These are phyloP conservation scores for Aspergillus costaricaensis DNA, from an alignment of 2,329 filamentous ascomycete species.

Conservation along the genomic window DNA sequence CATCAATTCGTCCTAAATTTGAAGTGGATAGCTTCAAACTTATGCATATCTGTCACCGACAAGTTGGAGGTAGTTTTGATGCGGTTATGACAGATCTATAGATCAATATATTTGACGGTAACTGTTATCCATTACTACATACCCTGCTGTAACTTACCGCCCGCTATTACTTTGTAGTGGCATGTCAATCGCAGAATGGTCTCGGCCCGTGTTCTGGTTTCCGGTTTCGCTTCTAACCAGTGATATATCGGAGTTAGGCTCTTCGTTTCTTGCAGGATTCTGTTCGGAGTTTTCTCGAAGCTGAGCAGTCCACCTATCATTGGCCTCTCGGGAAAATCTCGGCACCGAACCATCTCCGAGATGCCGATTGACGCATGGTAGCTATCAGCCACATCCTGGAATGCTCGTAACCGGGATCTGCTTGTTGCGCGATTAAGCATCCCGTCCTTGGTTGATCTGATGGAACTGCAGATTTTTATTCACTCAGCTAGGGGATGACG, in stretches of 20 bases:
- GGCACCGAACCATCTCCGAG: conserved; percentile 5
- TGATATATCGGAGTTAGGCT: background rate
- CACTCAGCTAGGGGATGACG: background rate
- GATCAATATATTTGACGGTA: too few relatives aligned
- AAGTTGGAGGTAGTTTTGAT: too few relatives aligned
- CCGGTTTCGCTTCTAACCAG: background rate
- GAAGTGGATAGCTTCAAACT: too few relatives aligned
- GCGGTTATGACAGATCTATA: too few relatives aligned
- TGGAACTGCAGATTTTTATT: background rate
- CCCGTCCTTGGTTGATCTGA: background rate
- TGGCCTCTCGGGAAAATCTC: background rate
- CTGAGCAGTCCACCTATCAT: background rate
- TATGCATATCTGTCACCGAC: too few relatives aligned
- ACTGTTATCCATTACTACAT: too few relatives aligned
- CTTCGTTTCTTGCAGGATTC: background rate
- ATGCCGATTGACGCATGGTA: background rate
- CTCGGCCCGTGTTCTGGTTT: too few relatives aligned
- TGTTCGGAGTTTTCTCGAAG: background rate
- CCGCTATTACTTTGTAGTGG: too few relatives aligned
- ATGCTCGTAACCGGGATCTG: background rate
- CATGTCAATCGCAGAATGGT: too few relatives aligned
- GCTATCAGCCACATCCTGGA: background rate
- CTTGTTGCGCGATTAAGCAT: background rate
- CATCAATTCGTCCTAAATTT: too few relatives aligned
- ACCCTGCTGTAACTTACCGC: too few relatives aligned